phyloP scores from a whole-genome alignment of 768 basidiomycete species.

The Tephrocybe sp. region DNA sequence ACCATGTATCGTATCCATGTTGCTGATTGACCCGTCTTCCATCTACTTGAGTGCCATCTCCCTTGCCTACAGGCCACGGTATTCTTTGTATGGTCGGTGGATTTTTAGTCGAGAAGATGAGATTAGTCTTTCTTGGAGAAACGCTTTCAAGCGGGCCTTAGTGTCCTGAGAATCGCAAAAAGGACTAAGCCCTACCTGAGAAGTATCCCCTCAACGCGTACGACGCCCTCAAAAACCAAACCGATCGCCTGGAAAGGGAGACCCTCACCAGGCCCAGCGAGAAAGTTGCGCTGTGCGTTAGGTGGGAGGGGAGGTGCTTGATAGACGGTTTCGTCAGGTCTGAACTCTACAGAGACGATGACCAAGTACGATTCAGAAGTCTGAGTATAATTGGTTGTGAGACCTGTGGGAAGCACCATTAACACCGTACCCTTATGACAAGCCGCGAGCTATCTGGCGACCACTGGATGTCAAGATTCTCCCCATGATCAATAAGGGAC shows the following conservation, averaged over 20 bases:
- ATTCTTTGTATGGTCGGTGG: constrained; percentile 82
- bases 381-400: constrained; percentile 37
- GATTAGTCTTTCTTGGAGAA: constrained; percentile 68
- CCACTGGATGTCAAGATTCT: constrained; percentile 76
- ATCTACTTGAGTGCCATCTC: constrained; percentile 31
- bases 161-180: not conserved
- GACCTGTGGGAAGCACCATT: not conserved
- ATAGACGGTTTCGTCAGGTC: constrained; percentile 55
- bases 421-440: constrained; percentile 67
- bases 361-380: constrained; percentile 82
- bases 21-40: constrained; percentile 29
- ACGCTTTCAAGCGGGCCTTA: constrained; percentile 45
- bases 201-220: constrained; percentile 73
- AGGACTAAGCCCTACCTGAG: constrained; percentile 49
- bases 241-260: constrained; percentile 65
- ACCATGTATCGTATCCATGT: constrained; percentile 69
- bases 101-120: constrained; percentile 71
- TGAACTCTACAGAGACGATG: constrained; percentile 64
- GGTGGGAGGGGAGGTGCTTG: constrained; percentile 50
- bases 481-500: constrained; percentile 83
- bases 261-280: constrained; percentile 81
- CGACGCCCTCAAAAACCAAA: constrained; percentile 78
- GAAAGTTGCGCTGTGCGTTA: constrained; percentile 64
- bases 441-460: constrained; percentile 79
- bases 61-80: constrained; percentile 70